These are phyloP conservation scores for Heliamphora pulchella DNA, from an alignment of 179 eudicot species.

Conservation along the genomic window DNA sequence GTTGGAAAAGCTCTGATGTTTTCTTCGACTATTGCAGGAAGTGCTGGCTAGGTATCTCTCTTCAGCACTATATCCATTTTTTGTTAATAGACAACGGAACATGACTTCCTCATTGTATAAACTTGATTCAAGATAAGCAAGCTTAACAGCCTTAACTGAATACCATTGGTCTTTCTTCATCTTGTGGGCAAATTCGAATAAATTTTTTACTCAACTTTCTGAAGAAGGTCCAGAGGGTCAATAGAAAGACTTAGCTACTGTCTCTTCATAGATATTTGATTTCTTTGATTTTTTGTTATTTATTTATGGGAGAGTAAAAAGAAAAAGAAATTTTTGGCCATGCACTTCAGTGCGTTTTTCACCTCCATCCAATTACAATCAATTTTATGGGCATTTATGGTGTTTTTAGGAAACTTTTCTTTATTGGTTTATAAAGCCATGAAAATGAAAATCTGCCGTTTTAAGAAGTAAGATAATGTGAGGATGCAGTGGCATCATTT, in stretches of 20 bases:
- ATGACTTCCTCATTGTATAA: neutral
- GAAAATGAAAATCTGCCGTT: neutral
- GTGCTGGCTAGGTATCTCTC: constrained; percentile 88
- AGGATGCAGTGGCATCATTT: too few species aligned
- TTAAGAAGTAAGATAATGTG: neutral
- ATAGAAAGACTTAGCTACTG: neutral
- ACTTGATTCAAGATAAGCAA: too few species aligned
- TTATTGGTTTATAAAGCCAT: neutral
- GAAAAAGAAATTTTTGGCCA: neutral
- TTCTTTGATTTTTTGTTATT: neutral
- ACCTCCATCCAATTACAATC: neutral
- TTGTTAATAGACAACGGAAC: neutral
- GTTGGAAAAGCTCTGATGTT: constrained; percentile 65
- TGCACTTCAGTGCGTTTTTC: neutral
- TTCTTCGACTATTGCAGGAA: constrained; percentile 57
- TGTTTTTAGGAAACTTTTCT: neutral
- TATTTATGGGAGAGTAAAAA: neutral
- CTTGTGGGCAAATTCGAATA: too few species aligned
- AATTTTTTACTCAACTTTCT: neutral
- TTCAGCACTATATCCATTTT: neutral
- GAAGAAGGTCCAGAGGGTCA: neutral
- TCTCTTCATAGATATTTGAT: neutral
- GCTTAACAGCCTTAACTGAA: neutral
- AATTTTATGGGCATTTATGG: too few species aligned
- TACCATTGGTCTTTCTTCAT: neutral